Evolutionary conservation across 805 yeast genomes (phyloP).

Genomic region (Phaffomyces thermotolerans): DNA sequence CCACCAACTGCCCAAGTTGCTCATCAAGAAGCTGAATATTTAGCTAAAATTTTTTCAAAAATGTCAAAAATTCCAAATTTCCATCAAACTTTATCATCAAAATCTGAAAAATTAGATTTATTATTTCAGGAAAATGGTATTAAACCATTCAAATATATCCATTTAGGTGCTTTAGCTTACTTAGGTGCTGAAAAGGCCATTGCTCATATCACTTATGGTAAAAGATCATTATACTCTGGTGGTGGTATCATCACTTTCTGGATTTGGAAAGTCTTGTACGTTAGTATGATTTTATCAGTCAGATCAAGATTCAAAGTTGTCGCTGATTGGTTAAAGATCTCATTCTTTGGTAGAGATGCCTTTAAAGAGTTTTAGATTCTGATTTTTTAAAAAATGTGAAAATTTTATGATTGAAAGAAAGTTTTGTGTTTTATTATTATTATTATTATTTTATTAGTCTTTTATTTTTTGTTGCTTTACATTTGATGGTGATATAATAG

Average conservation of each 20-base stretch:
- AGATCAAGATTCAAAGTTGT: slow-evolving; percentile 82
- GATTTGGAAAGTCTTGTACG: slow-evolving; percentile 93
- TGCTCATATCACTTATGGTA: slow-evolving; percentile 79
- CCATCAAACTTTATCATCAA: slow-evolving; percentile 33
- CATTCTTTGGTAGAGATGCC: slow-evolving; percentile 85
- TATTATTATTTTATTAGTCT: not conserved
- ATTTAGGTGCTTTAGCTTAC: slow-evolving; percentile 91
- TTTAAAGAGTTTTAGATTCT: slow-evolving; percentile 20
- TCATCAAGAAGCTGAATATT: slow-evolving; percentile 82
- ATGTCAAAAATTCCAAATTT: slow-evolving; percentile 54
- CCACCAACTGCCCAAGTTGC: slow-evolving; percentile 99
- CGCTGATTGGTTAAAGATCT: slow-evolving; percentile 84
- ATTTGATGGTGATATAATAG: too few species aligned
- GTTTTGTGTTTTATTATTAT: slow-evolving; percentile 1
- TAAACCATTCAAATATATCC: slow-evolving; percentile 69
- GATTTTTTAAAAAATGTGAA: too few species aligned
- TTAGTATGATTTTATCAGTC: slow-evolving; percentile 84
- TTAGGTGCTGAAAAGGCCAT: slow-evolving; percentile 91
- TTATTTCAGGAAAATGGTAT: slow-evolving; percentile 29
- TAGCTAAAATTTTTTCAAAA: slow-evolving; percentile 65
- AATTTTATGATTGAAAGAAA: not conserved
- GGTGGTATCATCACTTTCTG: slow-evolving; percentile 85
- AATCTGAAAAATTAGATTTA: slow-evolving; percentile 36
- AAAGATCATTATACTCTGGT: slow-evolving; percentile 70
- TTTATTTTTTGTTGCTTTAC: not conserved